Evolutionary conservation across 257 asterid genomes (phyloP), one percentile per base, ranked within the genome.

Genomic region (Ehretia macrophylla): DNA sequence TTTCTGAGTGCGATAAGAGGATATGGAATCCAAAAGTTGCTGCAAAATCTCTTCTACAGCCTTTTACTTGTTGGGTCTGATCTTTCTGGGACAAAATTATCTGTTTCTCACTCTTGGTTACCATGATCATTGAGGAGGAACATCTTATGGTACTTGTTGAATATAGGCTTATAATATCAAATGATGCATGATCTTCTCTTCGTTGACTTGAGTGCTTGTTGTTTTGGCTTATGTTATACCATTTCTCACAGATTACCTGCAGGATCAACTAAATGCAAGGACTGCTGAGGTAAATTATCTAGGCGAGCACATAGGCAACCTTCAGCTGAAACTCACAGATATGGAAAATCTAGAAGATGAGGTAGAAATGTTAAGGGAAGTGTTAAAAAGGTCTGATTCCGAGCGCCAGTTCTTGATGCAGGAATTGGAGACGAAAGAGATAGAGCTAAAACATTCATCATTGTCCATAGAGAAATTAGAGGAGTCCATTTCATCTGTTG

Each of bases 201-300:
- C 51, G 20, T 59, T 64, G 55, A 40, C 19, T 51, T 22, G 19
- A 47, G 17, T 49, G 45, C 46, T 49, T 5, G 8, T 59, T 56
- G 53, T 64, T 37, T 32, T 14, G 45, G 68, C 59, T 37, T 40
- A 49, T 68, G 62, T 62, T 47, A 65, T 63, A 59, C 48, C 42
- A 62, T 65, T 70, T 68, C 67, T 66, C 69, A 47, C 78, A 92
- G 98, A 92, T 81, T 92, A 83, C 74, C 81, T 92, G 83, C 97
- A 84, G 87, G 98, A 88, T 78, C 95, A 88, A 69, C 78, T 92
- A 45, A 74, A 79, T 68, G 68, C 62, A 68, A 88, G 82, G 72
- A 81, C 80, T 80, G 73, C 67, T 8, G 83, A 80, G 67, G 75
- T 72, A 35, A 68, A 73, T 67, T 69, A 68, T 71, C 71, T 82